Evolutionary conservation across 1,284 basidiomycete genomes (phyloP), one percentile per base, ranked within the genome.

Genomic region (Mycena citricolor): DNA sequence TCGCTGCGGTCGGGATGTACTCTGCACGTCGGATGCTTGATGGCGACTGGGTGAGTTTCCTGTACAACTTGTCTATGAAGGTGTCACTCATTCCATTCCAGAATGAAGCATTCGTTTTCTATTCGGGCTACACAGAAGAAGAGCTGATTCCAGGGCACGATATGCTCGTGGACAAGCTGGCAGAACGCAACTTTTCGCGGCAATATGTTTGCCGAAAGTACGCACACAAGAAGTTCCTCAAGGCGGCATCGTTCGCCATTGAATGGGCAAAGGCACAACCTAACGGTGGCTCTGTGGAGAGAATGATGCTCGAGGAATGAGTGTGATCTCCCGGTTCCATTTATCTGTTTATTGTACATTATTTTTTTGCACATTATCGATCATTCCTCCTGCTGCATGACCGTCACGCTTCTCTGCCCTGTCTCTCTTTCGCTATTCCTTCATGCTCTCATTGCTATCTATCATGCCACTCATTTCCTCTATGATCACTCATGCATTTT

Each of bases 1-100:
- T 97, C 39, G 97, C 97, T n/a, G 97, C 95, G 10, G 83, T 99
- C 43, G 91, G 94, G 40, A 99, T 99, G 97, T 99, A 94, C 75
- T 85, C 86, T 50, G 85, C 94, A 36, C 79, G 93, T 57, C 79
- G 71, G 68, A 97, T 97, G 94, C 69, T 97, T 54, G 90, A 86
- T 38, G 90, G 90, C 56, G 83, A 88, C 64, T 97, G 94, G 94
- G 93, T 95, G 65, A 71, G 92, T 78, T 42, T 44, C 32, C 47
- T 32, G 32, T 41, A 48, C 51, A 59, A 44, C 51, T 41, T 31
- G 20, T 24, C 46, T 57, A 51, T 61, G 58, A 52, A 67, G 79
- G 80, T 72, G 76, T 82, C 77, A 78, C 67, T 70, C 21, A 69
- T 54, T 57, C 59, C 51, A 57, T 58, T 56, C 33, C 65, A 94